phyloP scores from a whole-genome alignment of 2,329 filamentous ascomycete species.

The Clonostachys rosea region DNA sequence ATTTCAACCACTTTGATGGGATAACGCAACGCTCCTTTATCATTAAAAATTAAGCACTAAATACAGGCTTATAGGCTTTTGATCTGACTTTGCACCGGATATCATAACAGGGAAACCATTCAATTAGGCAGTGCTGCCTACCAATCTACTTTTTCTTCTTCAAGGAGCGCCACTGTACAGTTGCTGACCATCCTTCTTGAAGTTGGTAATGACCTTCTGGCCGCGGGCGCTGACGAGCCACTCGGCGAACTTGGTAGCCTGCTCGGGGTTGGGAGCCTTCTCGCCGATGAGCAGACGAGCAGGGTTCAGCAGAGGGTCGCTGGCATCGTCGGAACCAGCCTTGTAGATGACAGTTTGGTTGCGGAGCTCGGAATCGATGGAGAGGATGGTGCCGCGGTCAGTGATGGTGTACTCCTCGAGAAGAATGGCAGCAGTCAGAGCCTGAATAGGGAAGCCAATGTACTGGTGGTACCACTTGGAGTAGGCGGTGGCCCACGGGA shows the following conservation, averaged over 20 bases:
- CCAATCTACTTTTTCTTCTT: no score
- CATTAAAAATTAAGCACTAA: no score
- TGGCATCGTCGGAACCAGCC: conserved; percentile 22
- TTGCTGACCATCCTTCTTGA: conserved; percentile 28
- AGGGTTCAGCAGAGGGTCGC: conserved; percentile 34
- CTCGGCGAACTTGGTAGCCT: conserved; percentile 27
- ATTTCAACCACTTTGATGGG: no score
- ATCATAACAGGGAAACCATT: no score
- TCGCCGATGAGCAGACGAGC: conserved; percentile 31
- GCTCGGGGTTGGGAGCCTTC: conserved; percentile 21
- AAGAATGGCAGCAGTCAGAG: conserved; percentile 30
- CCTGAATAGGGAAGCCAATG: conserved; percentile 37
- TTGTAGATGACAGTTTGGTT: conserved; percentile 28
- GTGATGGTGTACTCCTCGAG: conserved; percentile 41
- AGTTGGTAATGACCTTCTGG: conserved; percentile 26
- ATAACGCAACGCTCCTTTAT: no score
- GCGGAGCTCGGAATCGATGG: conserved; percentile 22
- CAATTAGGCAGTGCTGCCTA: no score
- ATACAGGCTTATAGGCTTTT: no score
- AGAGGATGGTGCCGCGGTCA: conserved; percentile 37
- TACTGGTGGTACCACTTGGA: conserved; percentile 43
- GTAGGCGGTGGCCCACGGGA: conserved; percentile 36
- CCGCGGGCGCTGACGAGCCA: conserved; percentile 30
- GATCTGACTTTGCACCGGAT: no score
- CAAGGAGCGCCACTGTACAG: conserved; percentile 27